Base-by-base conservation (phyloP, 805 yeast species). In the Candida adriatica region DNA sequence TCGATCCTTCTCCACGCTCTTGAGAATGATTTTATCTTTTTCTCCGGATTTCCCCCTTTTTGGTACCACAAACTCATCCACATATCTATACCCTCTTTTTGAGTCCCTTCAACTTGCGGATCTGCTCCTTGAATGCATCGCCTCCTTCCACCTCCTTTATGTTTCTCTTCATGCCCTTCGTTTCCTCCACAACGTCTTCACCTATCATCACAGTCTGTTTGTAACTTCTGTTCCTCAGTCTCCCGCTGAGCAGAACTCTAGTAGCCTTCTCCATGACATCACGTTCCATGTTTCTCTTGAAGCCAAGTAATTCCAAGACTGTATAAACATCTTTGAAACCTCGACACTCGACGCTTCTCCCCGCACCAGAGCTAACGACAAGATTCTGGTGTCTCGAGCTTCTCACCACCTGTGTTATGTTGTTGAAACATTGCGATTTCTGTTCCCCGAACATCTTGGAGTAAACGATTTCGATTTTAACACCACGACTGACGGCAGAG, bases 321-420 rank as follows among this genome's bases (percentile, higher is more conserved):
- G 77, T 81, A 10, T 73, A 63, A 6, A 85, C 68, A 48, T 92
- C 95, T 27, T 69, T 62, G 23, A 75, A 72, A 18, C 76, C 72
- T 40, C 97, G 63, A n/a, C 75, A 58, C 26, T 74, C 75, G 19
- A 74, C 51, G 2, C 80, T 65, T 18, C 58, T 52, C 3, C 46
- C 36, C 0, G 92, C 84, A 3, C 95, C 96, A 47, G 90, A 75
- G 9, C 90, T 73, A 5, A 86, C 64, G 2, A 92, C 66, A 13
- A 92, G 50, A 1, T 96, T 96, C 26, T 86, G 69, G 13, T 75
- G 70, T 43, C 98, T 66, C 0, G 94, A 71, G 9, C 95, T 85
- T 41, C 98, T 61, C 8, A 86, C 68, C 11, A 92, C 68, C 46
- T 83, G 78, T 34, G 82, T 66, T 2, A 78, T 72, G 51, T 86